phyloP scores from a whole-genome alignment of 2,329 filamentous ascomycete genomes.

The Aspergillus sergii region DNA sequence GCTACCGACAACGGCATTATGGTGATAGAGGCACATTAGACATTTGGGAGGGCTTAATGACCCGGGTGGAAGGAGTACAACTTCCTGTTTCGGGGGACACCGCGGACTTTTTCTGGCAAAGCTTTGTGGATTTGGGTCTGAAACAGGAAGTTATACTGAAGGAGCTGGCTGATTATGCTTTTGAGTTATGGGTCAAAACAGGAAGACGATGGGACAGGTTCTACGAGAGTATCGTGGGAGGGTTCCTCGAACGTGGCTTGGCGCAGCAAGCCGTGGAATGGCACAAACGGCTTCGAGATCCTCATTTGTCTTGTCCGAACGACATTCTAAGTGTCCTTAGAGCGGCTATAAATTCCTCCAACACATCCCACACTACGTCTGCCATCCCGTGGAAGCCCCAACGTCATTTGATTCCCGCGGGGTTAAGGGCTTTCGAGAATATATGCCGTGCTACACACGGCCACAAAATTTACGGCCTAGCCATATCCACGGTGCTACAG shows the following conservation, averaged over 20 bases:
- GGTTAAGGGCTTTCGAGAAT: conserved; percentile 40
- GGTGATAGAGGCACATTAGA: conserved; percentile 44
- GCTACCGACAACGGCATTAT: conserved; percentile 46
- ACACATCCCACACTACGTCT: conserved; percentile 21
- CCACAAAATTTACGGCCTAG: conserved; percentile 46
- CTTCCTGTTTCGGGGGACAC: conserved; percentile 39
- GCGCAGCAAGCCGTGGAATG: conserved; percentile 36
- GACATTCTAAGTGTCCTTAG: conserved; percentile 35
- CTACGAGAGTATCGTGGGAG: conserved; percentile 41
- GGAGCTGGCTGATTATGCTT: conserved; percentile 40
- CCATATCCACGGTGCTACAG: conserved; percentile 46
- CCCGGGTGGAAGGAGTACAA: conserved; percentile 31
- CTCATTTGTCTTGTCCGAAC: conserved; percentile 33
- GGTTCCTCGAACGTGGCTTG: conserved; percentile 34
- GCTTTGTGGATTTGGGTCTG: conserved; percentile 41
- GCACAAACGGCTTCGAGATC: conserved; percentile 41
- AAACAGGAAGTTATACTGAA: conserved; percentile 35
- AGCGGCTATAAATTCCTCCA: conserved; percentile 26
- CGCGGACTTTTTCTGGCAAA: conserved; percentile 47
- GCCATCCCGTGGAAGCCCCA: conserved; percentile 10
- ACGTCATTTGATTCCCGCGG: conserved; percentile 17
- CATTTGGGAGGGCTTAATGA: conserved; percentile 44
- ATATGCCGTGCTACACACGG: conserved; percentile 45
- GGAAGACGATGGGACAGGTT: conserved; percentile 42
- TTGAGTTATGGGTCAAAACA: conserved; percentile 42